Base-by-base conservation (phyloP, 1,139 yeast species). In the Pichia sp. region DNA sequence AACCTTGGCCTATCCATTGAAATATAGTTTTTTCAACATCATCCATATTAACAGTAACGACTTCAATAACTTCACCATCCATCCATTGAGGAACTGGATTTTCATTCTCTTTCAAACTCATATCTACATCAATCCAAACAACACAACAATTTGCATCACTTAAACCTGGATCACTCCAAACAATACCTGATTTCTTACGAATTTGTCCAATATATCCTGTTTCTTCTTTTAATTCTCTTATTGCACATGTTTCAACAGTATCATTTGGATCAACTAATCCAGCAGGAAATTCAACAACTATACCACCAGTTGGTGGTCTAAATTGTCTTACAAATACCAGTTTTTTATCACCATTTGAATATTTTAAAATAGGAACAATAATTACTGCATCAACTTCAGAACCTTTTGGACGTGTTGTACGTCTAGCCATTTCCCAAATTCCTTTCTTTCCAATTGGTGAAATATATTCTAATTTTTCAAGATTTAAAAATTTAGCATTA, bases 231-330 rank as follows among this genome's bases (percentile, higher is more conserved):
- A 91, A 66, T 61, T 91, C 98, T 47, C 98, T 72, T 41, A 80
- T 70, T 0, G 97, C 97, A 27, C 96, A 87, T 3, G 74, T 62
- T 50, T 80, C 88, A 30, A 87, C 65, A 2, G 81, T 61, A 58
- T 91, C 98, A 39, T 76, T 72, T 2, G 93, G 87, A 60, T 91
- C 98, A 34, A 91, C 74, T 46, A 91, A 68, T 0, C 98, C 98
- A 0, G 98, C 98, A 0, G 98, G 98, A 54, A 89, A 72, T 61
- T 91, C 98, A 49, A 91, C 78, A 56, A 91, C 83, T 2, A 89
- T 87, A 21, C 87, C 88, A 42, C 74, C 80, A 9, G 84, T 83
- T 1, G 98, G 97, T 2, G 97, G 96, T 43, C 98, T 72, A 63
- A 83, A 89, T 59, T 89, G 97, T 58, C 84, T 85, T 54, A 86